Evolutionary conservation across 345 rosid species (phyloP), one percentile per base, ranked within the genome.

Genomic region (Erysimum cheiranthoides): DNA sequence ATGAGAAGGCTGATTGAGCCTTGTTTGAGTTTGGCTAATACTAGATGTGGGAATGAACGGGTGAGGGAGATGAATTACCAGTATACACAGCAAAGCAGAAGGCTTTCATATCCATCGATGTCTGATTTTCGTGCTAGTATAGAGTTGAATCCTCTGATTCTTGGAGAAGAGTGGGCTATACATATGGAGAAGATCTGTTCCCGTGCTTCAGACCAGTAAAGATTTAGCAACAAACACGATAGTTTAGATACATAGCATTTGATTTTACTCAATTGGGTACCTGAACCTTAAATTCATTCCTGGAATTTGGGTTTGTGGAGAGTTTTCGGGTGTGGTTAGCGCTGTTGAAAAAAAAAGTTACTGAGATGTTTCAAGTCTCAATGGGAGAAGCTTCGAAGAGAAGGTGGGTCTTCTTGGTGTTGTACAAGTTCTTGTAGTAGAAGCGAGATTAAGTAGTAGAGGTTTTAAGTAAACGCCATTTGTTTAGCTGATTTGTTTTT

Each of bases 1-100:
- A 59, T 95, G 83, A 90, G 63, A 80, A 83, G 89, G 68, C 61
- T 95, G 91, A 83, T 92, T 2, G 89, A 87, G 69, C 93, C 97
- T 8, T 88, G 88, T 63, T 61, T 92, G 74, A 71, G 80, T 79
- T 76, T 95, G 52, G 90, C 96, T 40, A 76, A 82, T 52, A 67
- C 89, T 14, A 83, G 87, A 69, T 51, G 69, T 67, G 74, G 84
- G 61, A 69, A 63, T 32, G 74, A 46, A 38, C 72, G 2, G 16
- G 66, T 70, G 47, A 75, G 75, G 72, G 79, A 51, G 31, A 38
- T 53, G 69, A 76, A 25, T 68, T 50, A 45, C 39, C 83, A 46
- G 47, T 31, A 70, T 21, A 14, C 67, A 18, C 80, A 75, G 52
- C 76, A 71, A 66, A 68, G 79, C 5, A 49, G 62, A 62, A 73